Base-by-base conservation (phyloP, 768 basidiomycete species). In the Panellus pusillus region DNA sequence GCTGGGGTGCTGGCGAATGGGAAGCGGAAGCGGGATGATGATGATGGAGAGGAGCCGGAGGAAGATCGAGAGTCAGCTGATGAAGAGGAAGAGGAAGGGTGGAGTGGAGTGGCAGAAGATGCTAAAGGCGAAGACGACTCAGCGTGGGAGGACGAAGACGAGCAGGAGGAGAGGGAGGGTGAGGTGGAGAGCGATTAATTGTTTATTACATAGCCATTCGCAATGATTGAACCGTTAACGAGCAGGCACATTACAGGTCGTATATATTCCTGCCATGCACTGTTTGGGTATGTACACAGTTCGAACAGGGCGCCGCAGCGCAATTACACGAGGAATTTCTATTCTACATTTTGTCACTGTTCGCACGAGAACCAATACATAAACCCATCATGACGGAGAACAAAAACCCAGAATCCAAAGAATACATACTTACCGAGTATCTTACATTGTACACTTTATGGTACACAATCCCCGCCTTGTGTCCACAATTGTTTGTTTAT, bases 11-110 rank as follows among this genome's bases (percentile, higher is more conserved):
- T 42, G 35, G 66, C 51, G 9, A 66, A 66, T 19, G 62, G 65
- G 60, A 74, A 73, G 19, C 66, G 64, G 19, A 74, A 72, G 9
- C 64, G 51, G 27, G 70, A 68, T 2, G 75, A 70, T 3, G 65
- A 55, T 6, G 74, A 69, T 8, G 68, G 69, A 11, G 70, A 68
- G 1, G 71, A 66, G 7, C 68, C 68, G 11, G 65, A 63, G 4
- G 66, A 64, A 9, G 63, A 66, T 13, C 70, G 64, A 19, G 65
- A 64, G 24, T 66, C 45, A 12, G 60, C 52, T 19, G 56, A 57
- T 5, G 55, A 46, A 6, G 60, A 59, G 9, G 66, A 65, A 29
- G 65, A 62, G 2, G 65, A 63, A 5, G 61, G 55, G 9, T 65
- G 65, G 18, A 72, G 63, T 12, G 60, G 55, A 0, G 51, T 58